Percentiles rank a stretch among this genome's conserved stretches.
These are phyloP conservation scores for Mortierella claussenii DNA, from an alignment of 192 early-diverging fungal species.

Conservation along the genomic window DNA sequence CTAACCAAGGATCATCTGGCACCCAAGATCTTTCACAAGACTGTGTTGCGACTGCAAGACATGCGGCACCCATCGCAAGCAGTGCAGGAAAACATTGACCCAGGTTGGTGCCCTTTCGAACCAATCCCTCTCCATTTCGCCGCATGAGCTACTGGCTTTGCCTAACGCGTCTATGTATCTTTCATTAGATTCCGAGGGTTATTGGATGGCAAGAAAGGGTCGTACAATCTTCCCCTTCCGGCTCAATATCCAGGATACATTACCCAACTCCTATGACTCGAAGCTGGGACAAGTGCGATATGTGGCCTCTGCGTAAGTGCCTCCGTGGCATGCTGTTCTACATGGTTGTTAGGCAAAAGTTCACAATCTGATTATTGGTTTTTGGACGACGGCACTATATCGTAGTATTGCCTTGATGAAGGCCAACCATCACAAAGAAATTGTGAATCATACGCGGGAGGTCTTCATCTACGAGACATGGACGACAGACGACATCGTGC, in stretches of 20 bases:
- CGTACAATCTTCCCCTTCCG: slow-evolving; percentile 51
- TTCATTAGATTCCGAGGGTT: slow-evolving; percentile 31
- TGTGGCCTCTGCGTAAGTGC: slow-evolving; percentile 46
- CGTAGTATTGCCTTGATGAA: slow-evolving; percentile 34
- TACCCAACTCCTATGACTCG: slow-evolving; percentile 47
- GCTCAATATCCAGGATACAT: slow-evolving; percentile 38
- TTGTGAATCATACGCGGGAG: slow-evolving; percentile 45
- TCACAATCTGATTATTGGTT: too few relatives aligned
- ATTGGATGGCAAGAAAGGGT: slow-evolving; percentile 45
- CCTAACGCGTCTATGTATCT: too few relatives aligned
- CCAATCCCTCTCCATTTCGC: too few relatives aligned
- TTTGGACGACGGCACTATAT: too few relatives aligned
- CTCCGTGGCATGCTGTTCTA: too few relatives aligned
- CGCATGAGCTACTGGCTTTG: too few relatives aligned
- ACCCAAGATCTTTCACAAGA: slow-evolving; percentile 45
- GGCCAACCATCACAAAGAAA: slow-evolving; percentile 30
- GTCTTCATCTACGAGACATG: slow-evolving; percentile 52
- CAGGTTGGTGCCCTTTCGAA: slow-evolving; percentile 20
- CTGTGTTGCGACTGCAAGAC: slow-evolving; percentile 35
- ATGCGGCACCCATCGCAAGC: slow-evolving; percentile 40
- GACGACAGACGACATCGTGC: slow-evolving; percentile 44
- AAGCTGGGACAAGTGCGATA: slow-evolving; percentile 49
- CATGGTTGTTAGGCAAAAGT: too few relatives aligned
- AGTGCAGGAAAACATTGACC: slow-evolving; percentile 37
- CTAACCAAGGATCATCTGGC: slow-evolving; percentile 36